Conservation (phyloP, 257 asterid species). For the Lycium ferocissimum region DNA sequence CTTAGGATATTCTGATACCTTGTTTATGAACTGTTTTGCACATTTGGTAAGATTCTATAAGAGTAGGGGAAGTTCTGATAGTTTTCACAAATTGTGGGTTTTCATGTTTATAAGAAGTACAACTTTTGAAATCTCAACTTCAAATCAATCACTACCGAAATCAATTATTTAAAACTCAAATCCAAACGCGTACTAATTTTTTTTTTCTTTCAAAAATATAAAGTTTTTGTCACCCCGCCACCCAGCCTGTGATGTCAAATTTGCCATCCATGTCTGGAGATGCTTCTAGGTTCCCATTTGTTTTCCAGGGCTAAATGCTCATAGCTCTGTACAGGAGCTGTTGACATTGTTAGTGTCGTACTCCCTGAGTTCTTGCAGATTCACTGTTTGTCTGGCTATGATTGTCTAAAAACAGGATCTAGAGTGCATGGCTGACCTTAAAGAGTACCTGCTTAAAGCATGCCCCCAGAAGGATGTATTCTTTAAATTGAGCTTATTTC, state of each 20-base stretch:
- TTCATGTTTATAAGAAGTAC: no score
- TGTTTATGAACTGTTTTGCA: no score
- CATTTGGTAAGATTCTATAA: no score
- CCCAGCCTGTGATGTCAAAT: background rate
- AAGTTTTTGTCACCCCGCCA: background rate
- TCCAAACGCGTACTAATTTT: no score
- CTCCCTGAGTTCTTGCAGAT: background rate
- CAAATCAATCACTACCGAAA: no score
- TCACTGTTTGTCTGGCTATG: constrained; percentile 25
- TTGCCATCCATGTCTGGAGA: background rate
- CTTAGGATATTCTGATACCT: no score
- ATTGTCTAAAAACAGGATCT: constrained; percentile 46
- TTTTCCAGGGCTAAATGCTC: constrained; percentile 12
- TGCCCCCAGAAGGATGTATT: constrained; percentile 54
- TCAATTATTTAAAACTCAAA: no score
- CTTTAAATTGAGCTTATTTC: constrained; percentile 52
- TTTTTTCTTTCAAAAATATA: no score
- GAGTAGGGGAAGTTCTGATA: no score
- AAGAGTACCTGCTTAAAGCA: constrained; percentile 62
- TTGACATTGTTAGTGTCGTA: background rate
- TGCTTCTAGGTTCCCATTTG: background rate
- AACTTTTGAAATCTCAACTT: no score
- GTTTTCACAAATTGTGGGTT: no score
- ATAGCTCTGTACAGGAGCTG: background rate
- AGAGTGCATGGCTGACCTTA: constrained; percentile 61